Evolutionary conservation across 2,329 filamentous ascomycete genomes (phyloP).

Genomic region (Neofusicoccum laricinum): DNA sequence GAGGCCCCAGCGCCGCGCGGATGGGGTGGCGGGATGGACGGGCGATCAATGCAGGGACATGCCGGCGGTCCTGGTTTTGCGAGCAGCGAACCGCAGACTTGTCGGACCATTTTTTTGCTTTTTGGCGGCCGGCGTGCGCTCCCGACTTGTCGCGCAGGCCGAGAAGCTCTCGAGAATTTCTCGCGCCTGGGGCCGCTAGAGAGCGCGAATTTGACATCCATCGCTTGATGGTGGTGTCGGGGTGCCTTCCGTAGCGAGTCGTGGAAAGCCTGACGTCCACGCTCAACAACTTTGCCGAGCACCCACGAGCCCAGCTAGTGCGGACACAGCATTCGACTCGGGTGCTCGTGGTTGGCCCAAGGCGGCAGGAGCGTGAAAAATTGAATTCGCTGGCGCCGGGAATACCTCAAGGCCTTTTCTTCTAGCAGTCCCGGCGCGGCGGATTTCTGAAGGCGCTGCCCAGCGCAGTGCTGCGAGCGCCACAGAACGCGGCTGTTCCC

Average conservation of each 20-base stretch:
- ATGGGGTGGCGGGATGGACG: conserved; percentile 15
- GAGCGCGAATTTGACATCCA: not conserved
- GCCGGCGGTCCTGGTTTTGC: conserved; percentile 9
- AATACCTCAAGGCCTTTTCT: conserved; percentile 9
- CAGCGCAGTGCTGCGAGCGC: not conserved
- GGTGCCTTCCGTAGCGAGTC: not conserved
- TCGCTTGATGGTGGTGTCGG: conserved; percentile 7
- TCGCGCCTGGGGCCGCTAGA: not conserved
- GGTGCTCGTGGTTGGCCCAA: conserved; percentile 4
- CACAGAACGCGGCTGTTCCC: conserved; percentile 2
- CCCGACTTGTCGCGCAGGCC: not conserved
- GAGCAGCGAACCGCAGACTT: not conserved
- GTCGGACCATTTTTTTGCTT: conserved; percentile 14
- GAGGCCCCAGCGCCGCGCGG: conserved; percentile 7
- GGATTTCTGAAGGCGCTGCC: not conserved
- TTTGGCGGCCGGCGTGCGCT: not conserved
- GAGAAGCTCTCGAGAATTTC: not conserved
- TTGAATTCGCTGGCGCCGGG: conserved; percentile 12
- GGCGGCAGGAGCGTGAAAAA: conserved; percentile 6
- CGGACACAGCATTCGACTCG: conserved; percentile 6
- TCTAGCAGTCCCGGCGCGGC: conserved; percentile 1
- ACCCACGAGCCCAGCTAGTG: not conserved
- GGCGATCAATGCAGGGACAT: conserved; percentile 18
- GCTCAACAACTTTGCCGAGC: conserved; percentile 5
- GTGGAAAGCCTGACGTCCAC: not conserved